Percentiles rank a stretch among this genome's conserved stretches.
These are phyloP conservation scores for Fusarium compactum DNA, from an alignment of 2,329 filamentous ascomycete genomes.

Conservation along the genomic window DNA sequence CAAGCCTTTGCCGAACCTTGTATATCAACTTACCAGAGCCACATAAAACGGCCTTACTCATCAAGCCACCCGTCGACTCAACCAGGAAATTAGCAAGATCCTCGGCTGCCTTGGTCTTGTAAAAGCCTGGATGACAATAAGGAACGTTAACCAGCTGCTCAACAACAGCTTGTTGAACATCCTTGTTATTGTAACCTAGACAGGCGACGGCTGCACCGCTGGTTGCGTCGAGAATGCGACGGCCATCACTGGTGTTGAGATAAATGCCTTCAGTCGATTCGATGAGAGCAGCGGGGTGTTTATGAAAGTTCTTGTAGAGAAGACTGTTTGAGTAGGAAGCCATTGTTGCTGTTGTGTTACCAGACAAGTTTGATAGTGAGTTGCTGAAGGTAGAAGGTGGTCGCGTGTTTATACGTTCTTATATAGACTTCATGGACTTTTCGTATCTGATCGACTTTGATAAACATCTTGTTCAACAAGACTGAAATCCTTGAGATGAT, in stretches of 20 bases:
- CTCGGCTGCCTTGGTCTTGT: constrained; percentile 38
- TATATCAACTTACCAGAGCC: constrained; percentile 30
- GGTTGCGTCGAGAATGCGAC: constrained; percentile 42
- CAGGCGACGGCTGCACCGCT: constrained; percentile 44
- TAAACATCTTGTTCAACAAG: not conserved
- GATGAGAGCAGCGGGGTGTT: constrained; percentile 38
- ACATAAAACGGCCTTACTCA: constrained; percentile 41
- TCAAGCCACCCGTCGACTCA: constrained; percentile 30
- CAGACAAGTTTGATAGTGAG: too few species aligned
- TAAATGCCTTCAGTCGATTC: constrained; percentile 37
- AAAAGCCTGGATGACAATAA: constrained; percentile 40
- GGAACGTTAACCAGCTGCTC: constrained; percentile 37
- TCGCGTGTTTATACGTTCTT: not conserved
- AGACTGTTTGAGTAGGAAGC: constrained; percentile 41
- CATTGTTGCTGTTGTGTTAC: constrained; percentile 27
- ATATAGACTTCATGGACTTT: constrained; percentile 1
- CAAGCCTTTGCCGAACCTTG: rapidly evolving
- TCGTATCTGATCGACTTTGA: not conserved
- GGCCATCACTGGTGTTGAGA: constrained; percentile 40
- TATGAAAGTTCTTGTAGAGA: constrained; percentile 44
- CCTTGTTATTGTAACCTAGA: constrained; percentile 40
- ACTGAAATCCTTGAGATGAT: not conserved
- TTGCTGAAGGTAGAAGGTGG: too few species aligned
- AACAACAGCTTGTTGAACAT: constrained; percentile 40
- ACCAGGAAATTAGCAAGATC: constrained; percentile 40